Conservation (phyloP, 2,329 filamentous ascomycete genomes). For the Stromatinia cepivora region DNA sequence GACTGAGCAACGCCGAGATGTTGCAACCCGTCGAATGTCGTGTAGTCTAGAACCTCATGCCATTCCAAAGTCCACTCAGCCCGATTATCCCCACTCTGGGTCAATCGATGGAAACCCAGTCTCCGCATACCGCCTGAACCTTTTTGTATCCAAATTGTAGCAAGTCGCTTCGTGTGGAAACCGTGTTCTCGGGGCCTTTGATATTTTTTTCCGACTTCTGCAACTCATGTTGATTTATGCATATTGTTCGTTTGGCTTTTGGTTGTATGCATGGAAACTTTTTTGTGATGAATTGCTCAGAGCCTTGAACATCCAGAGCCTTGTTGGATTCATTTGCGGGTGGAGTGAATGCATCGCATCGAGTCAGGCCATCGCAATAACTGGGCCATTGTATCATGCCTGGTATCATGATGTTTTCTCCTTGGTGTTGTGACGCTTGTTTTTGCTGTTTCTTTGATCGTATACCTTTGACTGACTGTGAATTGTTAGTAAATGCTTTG, state of each 20-base stretch:
- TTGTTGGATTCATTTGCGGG: not conserved
- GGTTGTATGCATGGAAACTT: not conserved
- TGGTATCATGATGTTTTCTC: not conserved
- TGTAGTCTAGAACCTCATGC: not conserved
- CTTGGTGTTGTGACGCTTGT: not conserved
- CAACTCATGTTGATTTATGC: not conserved
- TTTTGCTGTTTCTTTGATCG: not conserved
- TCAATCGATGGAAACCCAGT: not conserved
- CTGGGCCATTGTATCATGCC: not conserved
- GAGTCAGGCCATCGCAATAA: not conserved
- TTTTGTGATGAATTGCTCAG: not conserved
- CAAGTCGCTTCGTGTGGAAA: not conserved
- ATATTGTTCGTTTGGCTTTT: not conserved
- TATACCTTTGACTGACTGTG: not conserved
- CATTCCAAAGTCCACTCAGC: not conserved
- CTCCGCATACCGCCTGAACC: not conserved
- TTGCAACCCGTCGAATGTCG: not conserved
- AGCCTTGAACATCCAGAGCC: not conserved
- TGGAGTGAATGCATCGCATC: not conserved
- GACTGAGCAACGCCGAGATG: not conserved
- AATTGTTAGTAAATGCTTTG: not conserved
- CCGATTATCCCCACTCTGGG: not conserved
- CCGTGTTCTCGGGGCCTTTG: not conserved
- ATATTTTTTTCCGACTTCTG: not conserved
- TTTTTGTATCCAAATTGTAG: not conserved